A percentile compares a stretch with the other conserved stretches of the same genome.
phyloP scores from a whole-genome alignment of 2,329 filamentous ascomycete species.

The Acarospora socialis region DNA sequence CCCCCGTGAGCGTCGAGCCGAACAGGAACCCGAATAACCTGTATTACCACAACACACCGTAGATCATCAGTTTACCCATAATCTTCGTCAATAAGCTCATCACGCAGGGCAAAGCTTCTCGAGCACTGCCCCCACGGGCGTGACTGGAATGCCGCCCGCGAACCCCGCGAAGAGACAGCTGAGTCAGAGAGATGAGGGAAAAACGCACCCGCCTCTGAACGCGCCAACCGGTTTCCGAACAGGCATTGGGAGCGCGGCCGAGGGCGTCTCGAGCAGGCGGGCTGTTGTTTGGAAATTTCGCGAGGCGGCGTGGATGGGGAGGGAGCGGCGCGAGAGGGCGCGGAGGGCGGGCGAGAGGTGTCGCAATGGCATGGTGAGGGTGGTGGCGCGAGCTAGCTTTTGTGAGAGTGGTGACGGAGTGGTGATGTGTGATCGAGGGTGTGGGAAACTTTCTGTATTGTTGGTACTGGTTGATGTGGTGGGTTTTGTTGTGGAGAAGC shows the following conservation, averaged over 20 bases:
- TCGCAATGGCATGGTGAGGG: slow-evolving; percentile 30
- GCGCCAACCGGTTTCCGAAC: slow-evolving; percentile 54
- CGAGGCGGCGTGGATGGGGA: slow-evolving; percentile 15
- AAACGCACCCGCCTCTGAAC: slow-evolving; percentile 55
- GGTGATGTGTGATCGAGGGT: no score
- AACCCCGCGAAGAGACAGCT: not conserved
- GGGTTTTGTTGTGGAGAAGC: no score
- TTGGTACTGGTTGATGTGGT: no score
- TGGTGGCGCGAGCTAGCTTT: no score
- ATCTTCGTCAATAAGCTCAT: no score
- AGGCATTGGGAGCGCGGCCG: slow-evolving; percentile 31
- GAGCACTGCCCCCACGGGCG: not conserved
- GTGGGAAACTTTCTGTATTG: no score
- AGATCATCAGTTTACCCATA: no score
- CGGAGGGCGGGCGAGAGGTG: slow-evolving; percentile 28
- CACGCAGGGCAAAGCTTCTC: no score
- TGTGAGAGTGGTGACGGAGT: no score
- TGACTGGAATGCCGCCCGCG: no score
- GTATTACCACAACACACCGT: slow-evolving; percentile 8
- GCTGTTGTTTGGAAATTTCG: slow-evolving; percentile 25
- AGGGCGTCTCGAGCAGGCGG: slow-evolving; percentile 23
- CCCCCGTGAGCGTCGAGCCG: slow-evolving; percentile 65
- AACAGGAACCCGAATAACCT: slow-evolving; percentile 88
- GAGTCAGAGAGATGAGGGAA: not conserved
- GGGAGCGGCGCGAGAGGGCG: slow-evolving; percentile 15